Percentiles rank a stretch among this genome's conserved stretches.
These are phyloP conservation scores for Xylaria telfairii DNA, from an alignment of 495 filamentous ascomycete species.

Conservation along the genomic window DNA sequence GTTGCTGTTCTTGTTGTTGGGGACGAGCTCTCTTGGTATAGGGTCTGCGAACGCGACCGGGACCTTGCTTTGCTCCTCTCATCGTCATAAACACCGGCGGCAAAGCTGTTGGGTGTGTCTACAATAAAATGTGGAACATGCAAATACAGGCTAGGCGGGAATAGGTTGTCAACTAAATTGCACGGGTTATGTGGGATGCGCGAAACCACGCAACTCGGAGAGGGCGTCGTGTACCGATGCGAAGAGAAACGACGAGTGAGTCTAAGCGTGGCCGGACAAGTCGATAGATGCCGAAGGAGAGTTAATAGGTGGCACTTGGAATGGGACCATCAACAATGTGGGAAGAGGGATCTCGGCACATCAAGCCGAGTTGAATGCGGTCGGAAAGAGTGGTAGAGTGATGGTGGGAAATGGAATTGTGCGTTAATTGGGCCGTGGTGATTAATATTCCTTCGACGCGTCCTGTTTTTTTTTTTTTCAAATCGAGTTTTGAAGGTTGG, in stretches of 20 bases:
- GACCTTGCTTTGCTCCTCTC: constrained; percentile 20
- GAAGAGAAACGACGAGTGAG: not conserved
- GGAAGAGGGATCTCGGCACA: constrained; percentile 3
- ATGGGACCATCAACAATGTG: constrained; percentile 1
- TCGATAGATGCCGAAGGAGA: not conserved
- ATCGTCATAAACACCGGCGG: constrained; percentile 11
- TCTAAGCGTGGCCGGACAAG: not conserved
- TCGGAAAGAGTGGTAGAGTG: constrained; percentile 15
- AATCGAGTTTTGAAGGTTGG: not conserved
- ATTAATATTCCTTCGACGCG: constrained; percentile 15
- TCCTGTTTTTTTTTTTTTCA: constrained; percentile 8
- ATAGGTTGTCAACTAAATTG: constrained; percentile 1
- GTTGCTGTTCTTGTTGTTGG: not conserved
- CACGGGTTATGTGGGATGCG: constrained; percentile 9
- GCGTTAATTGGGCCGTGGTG: constrained; percentile 3
- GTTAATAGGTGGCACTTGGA: not conserved
- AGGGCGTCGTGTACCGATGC: not conserved
- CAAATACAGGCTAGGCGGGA: constrained; percentile 10
- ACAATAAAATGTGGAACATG: constrained; percentile 16
- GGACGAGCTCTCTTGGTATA: constrained; percentile 22
- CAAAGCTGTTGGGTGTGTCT: constrained; percentile 8
- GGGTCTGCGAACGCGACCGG: constrained; percentile 22
- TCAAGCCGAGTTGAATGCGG: constrained; percentile 14
- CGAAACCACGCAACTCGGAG: not conserved
- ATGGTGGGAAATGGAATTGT: constrained; percentile 19